A percentile compares a stretch with the other conserved stretches of the same genome.
Evolutionary conservation across 768 basidiomycete species (phyloP).

Genomic region (Xerocomellus chrysenteron): DNA sequence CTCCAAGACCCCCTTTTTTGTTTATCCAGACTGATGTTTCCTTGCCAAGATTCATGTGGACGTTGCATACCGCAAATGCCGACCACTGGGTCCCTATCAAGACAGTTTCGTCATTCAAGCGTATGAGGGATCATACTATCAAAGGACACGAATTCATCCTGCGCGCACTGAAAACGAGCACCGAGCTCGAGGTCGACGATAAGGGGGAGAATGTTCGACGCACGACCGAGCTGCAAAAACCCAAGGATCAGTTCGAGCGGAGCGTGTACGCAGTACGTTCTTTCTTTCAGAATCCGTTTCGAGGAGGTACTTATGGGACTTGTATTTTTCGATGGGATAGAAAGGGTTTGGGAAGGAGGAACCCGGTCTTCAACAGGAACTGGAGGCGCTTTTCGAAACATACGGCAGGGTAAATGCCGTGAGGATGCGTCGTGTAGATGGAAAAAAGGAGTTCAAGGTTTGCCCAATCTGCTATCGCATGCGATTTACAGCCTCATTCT

Average conservation of each 20-base stretch:
- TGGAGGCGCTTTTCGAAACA: slow-evolving; percentile 78
- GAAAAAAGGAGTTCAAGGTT: slow-evolving; percentile 87
- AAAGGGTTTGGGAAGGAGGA: slow-evolving; percentile 84
- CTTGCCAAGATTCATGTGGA: slow-evolving; percentile 85
- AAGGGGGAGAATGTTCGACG: slow-evolving; percentile 72
- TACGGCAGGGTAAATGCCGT: slow-evolving; percentile 82
- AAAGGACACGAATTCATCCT: slow-evolving; percentile 69
- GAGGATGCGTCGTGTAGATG: slow-evolving; percentile 79
- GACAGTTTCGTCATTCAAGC: slow-evolving; percentile 90
- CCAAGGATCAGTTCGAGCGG: slow-evolving; percentile 75
- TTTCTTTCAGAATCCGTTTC: slow-evolving; percentile 15
- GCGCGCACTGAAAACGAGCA: slow-evolving; percentile 55
- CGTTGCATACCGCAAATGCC: slow-evolving; percentile 72
- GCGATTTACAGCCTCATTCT: background rate
- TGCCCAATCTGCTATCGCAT: slow-evolving; percentile 9
- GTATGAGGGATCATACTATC: slow-evolving; percentile 74
- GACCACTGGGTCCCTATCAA: slow-evolving; percentile 91
- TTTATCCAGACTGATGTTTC: background rate
- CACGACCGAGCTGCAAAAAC: slow-evolving; percentile 70
- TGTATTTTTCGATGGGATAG: slow-evolving; percentile 38
- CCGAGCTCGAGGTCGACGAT: slow-evolving; percentile 71
- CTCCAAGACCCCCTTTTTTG: background rate
- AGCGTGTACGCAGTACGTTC: slow-evolving; percentile 84
- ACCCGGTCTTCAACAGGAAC: slow-evolving; percentile 59
- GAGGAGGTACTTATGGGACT: background rate